phyloP scores from a whole-genome alignment of 2,329 filamentous ascomycete species.

The Aspergillus sp. region DNA sequence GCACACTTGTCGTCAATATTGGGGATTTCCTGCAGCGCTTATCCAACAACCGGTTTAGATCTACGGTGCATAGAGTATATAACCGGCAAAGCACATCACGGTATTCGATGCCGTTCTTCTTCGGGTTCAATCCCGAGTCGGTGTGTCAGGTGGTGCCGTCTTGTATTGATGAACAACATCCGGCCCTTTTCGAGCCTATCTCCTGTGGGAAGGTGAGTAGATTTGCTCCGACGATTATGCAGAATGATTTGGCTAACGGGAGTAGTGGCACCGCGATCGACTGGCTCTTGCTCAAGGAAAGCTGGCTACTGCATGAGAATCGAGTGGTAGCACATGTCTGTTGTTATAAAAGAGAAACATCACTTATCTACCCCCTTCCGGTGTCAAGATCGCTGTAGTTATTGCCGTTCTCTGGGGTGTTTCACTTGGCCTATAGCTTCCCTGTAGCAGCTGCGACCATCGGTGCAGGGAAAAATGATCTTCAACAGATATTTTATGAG shows the following conservation, averaged over 20 bases:
- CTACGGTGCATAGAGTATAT: slow-evolving; percentile 54
- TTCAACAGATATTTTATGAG: too few species aligned
- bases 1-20: slow-evolving; percentile 55
- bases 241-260: neutral
- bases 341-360: too few species aligned
- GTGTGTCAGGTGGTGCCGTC: slow-evolving; percentile 46
- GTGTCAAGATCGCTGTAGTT: too few species aligned
- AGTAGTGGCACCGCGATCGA: slow-evolving; percentile 27
- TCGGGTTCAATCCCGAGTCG: slow-evolving; percentile 56
- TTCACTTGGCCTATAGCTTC: too few species aligned
- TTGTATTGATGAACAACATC: slow-evolving; percentile 50
- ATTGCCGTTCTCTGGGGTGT: too few species aligned
- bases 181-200: slow-evolving; percentile 54
- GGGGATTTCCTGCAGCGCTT: slow-evolving; percentile 56
- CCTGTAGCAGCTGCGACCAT: too few species aligned
- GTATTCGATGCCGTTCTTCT: slow-evolving; percentile 60
- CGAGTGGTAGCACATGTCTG: neutral
- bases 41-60: slow-evolving; percentile 54
- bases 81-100: slow-evolving; percentile 38
- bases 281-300: slow-evolving; percentile 17
- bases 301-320: neutral
- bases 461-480: too few species aligned
- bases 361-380: too few species aligned
- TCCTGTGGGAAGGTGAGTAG: slow-evolving; percentile 48
- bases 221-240: fast-evolving